phyloP scores from a whole-genome alignment of 805 yeast species.

The Ogataea populi-albae region DNA sequence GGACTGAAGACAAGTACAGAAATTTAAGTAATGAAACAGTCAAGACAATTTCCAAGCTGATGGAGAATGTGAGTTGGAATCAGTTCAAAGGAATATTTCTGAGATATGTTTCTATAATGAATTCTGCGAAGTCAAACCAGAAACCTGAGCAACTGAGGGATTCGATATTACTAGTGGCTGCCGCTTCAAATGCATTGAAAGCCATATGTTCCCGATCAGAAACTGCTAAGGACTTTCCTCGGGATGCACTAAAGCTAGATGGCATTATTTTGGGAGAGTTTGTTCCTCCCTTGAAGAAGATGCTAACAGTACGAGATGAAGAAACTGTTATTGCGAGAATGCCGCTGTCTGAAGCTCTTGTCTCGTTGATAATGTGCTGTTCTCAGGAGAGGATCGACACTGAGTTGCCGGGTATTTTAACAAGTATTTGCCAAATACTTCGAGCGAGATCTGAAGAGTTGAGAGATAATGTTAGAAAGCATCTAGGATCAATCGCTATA shows the following conservation, averaged over 20 bases:
- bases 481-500: conserved; percentile 60
- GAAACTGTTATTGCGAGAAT: conserved; percentile 74
- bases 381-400: conserved; percentile 51
- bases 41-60: conserved; percentile 55
- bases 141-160: conserved; percentile 49
- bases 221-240: conserved; percentile 34
- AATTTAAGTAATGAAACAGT: conserved; percentile 67
- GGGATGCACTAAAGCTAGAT: conserved; percentile 37
- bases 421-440: conserved; percentile 84
- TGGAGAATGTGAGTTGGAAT: conserved; percentile 64
- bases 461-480: conserved; percentile 80
- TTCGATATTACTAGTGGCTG: conserved; percentile 55
- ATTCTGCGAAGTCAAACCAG: conserved; percentile 18
- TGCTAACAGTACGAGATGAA: conserved; percentile 66
- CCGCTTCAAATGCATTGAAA: conserved; percentile 46
- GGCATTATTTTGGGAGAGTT: conserved; percentile 53
- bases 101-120: conserved; percentile 50
- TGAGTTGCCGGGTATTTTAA: conserved; percentile 76
- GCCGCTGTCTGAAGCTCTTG: conserved; percentile 78
- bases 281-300: conserved; percentile 57
- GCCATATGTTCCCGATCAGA: conserved; percentile 9
- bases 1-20: conserved; percentile 55
- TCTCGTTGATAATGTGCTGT: conserved; percentile 62
- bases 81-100: conserved; percentile 75
- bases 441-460: conserved; percentile 82